phyloP scores from a whole-genome alignment of 2,329 filamentous ascomycete species.

The Nemania diffusa region DNA sequence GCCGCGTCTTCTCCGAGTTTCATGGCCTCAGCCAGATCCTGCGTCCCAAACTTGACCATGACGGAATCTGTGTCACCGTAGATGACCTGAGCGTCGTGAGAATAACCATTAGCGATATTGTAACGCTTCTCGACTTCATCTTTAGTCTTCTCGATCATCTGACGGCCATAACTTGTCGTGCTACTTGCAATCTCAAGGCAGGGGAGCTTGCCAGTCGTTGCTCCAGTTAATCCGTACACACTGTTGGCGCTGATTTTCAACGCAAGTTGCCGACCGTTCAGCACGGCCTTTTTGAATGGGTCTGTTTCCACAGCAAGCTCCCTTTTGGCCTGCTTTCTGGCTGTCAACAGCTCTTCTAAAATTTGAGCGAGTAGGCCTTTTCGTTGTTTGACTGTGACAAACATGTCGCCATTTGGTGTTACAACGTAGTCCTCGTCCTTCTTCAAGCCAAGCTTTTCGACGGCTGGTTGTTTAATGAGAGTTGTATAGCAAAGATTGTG shows the following conservation, averaged over 20 bases:
- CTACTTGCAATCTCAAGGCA: conserved; percentile 96
- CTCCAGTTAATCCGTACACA: conserved; percentile 96
- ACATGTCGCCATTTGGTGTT: conserved; percentile 93
- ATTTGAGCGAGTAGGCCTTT: conserved; percentile 96
- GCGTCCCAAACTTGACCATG: conserved; percentile 98
- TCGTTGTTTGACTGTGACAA: conserved; percentile 86
- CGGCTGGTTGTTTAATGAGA: conserved; percentile 78
- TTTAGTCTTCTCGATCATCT: conserved; percentile 99
- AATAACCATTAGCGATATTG: conserved; percentile 92
- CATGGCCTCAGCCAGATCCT: conserved; percentile 89
- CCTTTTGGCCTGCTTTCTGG: conserved; percentile 93
- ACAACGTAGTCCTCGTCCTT: conserved; percentile 97
- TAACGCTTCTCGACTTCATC: conserved; percentile 92
- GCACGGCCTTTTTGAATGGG: conserved; percentile 95
- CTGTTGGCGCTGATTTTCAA: conserved; percentile 97
- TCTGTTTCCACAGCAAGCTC: conserved; percentile 91
- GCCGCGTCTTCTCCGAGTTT: conserved; percentile 94
- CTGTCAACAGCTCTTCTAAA: conserved; percentile 89
- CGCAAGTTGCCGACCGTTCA: conserved; percentile 96
- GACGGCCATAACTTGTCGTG: conserved; percentile 94
- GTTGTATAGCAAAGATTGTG: conserved; percentile 99
- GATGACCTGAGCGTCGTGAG: conserved; percentile 94
- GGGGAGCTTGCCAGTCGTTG: conserved; percentile 93
- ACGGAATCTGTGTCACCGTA: conserved; percentile 99
- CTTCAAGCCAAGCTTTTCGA: conserved; percentile 79